Conservation (phyloP, 2,329 filamentous ascomycete species). For the Xylaria sp. region DNA sequence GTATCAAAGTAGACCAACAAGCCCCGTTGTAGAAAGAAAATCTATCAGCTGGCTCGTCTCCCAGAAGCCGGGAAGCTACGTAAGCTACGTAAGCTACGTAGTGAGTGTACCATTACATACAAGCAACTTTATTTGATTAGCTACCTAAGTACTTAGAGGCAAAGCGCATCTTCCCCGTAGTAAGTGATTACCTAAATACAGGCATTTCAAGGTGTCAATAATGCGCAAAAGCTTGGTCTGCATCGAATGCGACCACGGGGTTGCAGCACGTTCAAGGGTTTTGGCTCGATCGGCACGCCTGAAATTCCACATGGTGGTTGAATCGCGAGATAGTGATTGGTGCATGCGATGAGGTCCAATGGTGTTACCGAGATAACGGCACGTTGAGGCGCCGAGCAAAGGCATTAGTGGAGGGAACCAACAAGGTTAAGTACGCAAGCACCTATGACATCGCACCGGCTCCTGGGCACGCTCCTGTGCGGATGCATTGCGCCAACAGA, state of each 20-base stretch:
- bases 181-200: neutral
- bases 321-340: constrained; percentile 29
- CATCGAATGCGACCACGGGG: constrained; percentile 16
- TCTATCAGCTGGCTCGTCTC: neutral
- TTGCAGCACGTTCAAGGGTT: constrained; percentile 20
- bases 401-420: constrained; percentile 42
- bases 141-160: neutral
- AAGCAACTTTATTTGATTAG: neutral
- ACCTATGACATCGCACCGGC: constrained; percentile 40
- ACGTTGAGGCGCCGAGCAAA: constrained; percentile 47
- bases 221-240: constrained; percentile 6
- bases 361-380: constrained; percentile 39
- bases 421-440: constrained; percentile 26
- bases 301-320: constrained; percentile 21
- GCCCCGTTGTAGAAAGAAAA: neutral
- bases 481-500: constrained; percentile 8
- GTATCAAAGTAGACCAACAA: neutral
- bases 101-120: neutral
- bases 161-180: neutral
- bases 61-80: neutral
- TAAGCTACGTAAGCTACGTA: too few species aligned
- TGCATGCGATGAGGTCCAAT: constrained; percentile 38
- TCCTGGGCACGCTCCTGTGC: constrained; percentile 13
- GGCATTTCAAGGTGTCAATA: constrained; percentile 3
- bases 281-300: constrained; percentile 25